Conservation (phyloP, 768 basidiomycete species). For the Phanerochaete sordida region DNA sequence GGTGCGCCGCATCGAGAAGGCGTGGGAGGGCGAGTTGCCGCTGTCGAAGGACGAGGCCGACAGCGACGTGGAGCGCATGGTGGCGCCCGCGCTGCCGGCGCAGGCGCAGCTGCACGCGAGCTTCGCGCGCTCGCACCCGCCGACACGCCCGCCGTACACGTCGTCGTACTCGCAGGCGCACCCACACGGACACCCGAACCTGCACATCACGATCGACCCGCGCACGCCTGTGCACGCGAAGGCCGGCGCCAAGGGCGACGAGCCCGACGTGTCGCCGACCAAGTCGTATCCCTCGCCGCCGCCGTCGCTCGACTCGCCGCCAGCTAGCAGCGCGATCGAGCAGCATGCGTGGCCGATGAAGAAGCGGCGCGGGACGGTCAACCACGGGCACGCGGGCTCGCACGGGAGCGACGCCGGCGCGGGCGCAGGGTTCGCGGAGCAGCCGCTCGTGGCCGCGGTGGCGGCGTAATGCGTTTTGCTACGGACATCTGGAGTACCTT, state of each 20-base stretch:
- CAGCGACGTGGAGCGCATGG: constrained; percentile 38
- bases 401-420: constrained; percentile 19
- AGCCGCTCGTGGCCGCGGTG: constrained; percentile 4
- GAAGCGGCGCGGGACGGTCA: constrained; percentile 8
- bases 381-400: constrained; percentile 3
- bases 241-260: constrained; percentile 1
- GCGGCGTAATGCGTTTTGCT: not conserved
- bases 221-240: constrained; percentile 6
- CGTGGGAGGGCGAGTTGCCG: constrained; percentile 65
- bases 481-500: not conserved
- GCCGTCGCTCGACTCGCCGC: constrained; percentile 36
- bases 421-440: constrained; percentile 14
- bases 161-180: constrained; percentile 23
- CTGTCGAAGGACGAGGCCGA: constrained; percentile 60
- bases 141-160: constrained; percentile 15
- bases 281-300: constrained; percentile 38
- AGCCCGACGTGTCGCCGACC: constrained; percentile 17
- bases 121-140: constrained; percentile 20
- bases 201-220: constrained; percentile 27
- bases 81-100: constrained; percentile 13
- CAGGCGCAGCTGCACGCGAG: constrained; percentile 13
- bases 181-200: constrained; percentile 20
- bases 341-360: constrained; percentile 9
- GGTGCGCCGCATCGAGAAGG: constrained; percentile 73
- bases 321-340: constrained; percentile 16